Percentiles rank a stretch among this genome's conserved stretches.
These are phyloP conservation scores for Claviceps monticola DNA, from an alignment of 2,329 filamentous ascomycete genomes.

Conservation along the genomic window DNA sequence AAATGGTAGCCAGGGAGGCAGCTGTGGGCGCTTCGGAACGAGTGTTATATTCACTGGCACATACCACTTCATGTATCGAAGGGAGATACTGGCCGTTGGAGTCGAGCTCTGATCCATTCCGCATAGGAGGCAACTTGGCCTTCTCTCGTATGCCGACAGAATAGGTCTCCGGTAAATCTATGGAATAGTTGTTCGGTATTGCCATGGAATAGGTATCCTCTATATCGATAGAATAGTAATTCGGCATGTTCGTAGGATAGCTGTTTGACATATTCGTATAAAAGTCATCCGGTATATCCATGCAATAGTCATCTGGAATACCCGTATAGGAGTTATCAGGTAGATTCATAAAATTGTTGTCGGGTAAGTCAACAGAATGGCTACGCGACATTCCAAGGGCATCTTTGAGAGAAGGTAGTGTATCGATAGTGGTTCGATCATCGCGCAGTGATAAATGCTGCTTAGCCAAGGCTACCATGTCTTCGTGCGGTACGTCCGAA, in stretches of 20 bases:
- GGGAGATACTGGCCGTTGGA: conserved; percentile 22
- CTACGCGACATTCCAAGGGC: background rate
- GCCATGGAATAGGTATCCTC: conserved; percentile 9
- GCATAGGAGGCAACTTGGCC: conserved; percentile 23
- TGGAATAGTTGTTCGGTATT: too few species aligned
- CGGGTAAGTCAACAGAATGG: too few species aligned
- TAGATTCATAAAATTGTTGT: too few species aligned
- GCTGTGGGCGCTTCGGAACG: conserved; percentile 15
- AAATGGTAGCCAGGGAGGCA: conserved; percentile 19
- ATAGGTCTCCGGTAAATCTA: conserved; percentile 6
- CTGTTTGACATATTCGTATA: too few species aligned
- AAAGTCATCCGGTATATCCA: too few species aligned
- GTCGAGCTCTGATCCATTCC: conserved; percentile 23
- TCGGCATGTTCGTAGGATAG: too few species aligned
- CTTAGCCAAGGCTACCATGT: conserved; percentile 17
- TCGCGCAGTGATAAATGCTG: conserved; percentile 21
- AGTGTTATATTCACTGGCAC: conserved; percentile 7
- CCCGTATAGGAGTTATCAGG: too few species aligned
- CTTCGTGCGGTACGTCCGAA: too few species aligned
- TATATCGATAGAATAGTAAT: too few species aligned
- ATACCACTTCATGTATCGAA: conserved; percentile 19
- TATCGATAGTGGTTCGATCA: conserved; percentile 12
- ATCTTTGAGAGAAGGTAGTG: conserved; percentile 5
- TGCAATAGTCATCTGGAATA: too few species aligned
- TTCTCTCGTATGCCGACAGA: conserved; percentile 6